A percentile compares a stretch with the other conserved stretches of the same genome.
Conservation (phyloP, 352 stramenopile genomes). For the Pythium dissimile region DNA sequence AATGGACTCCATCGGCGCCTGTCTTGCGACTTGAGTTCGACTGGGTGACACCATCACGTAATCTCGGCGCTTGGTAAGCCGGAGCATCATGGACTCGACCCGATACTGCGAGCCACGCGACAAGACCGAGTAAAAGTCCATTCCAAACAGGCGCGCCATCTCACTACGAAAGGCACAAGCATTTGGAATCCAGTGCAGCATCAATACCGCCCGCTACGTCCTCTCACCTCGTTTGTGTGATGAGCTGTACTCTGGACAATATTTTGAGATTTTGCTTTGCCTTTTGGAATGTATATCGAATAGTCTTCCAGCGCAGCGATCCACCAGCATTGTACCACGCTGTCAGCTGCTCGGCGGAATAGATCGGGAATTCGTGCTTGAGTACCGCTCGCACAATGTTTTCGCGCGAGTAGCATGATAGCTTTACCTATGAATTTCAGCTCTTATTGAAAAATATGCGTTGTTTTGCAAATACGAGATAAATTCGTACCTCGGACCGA, state of each 20-base stretch:
- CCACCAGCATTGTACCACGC: conserved; percentile 31
- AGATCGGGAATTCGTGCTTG: conserved; percentile 38
- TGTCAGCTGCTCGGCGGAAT: conserved; percentile 38
- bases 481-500: conserved; percentile 60
- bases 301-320: conserved; percentile 18
- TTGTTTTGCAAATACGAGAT: background rate
- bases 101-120: conserved; percentile 92
- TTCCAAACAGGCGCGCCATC: conserved; percentile 92
- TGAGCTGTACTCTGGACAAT: conserved; percentile 56
- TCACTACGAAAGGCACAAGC: conserved; percentile 61
- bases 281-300: conserved; percentile 29
- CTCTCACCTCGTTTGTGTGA: conserved; percentile 49
- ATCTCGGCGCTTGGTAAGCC: conserved; percentile 86
- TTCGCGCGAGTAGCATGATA: conserved; percentile 54
- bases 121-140: conserved; percentile 93
- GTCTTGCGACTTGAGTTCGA: conserved; percentile 77
- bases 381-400: conserved; percentile 50
- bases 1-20: conserved; percentile 91
- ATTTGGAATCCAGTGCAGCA: no score
- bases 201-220: background rate
- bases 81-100: conserved; percentile 92
- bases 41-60: conserved; percentile 84
- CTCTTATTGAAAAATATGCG: conserved; percentile 5
- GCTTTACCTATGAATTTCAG: conserved; percentile 72
- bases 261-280: conserved; percentile 37